Evolutionary conservation across 805 yeast genomes (phyloP).

Genomic region (Candida glaebosa): DNA sequence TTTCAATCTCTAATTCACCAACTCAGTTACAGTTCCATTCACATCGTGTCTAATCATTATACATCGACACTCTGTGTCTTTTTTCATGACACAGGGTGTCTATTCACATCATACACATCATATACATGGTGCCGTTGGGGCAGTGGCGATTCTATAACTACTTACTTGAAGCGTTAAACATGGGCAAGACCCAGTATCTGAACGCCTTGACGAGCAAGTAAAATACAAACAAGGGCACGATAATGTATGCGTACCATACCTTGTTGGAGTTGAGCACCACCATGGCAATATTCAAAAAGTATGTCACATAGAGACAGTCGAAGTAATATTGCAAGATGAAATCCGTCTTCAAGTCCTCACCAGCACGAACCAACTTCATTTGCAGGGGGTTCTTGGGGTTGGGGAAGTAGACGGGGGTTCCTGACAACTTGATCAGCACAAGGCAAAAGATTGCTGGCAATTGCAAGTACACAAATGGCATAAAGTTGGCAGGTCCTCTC

Average conservation of each 20-base stretch:
- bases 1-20: too few relatives aligned
- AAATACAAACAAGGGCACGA: conserved; percentile 50
- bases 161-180: neutral
- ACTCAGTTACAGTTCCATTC: too few relatives aligned
- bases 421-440: conserved; percentile 17
- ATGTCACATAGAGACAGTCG: conserved; percentile 65
- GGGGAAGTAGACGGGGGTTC: conserved; percentile 5
- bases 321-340: conserved; percentile 68
- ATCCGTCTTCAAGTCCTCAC: conserved; percentile 55
- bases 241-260: conserved; percentile 55
- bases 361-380: conserved; percentile 45
- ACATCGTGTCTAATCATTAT: too few relatives aligned
- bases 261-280: conserved; percentile 51
- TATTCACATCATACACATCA: too few relatives aligned
- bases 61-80: too few relatives aligned
- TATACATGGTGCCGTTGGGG: too few relatives aligned
- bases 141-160: too few relatives aligned
- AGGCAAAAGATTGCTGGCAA: neutral
- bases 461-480: conserved; percentile 27
- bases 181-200: neutral
- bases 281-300: conserved; percentile 54
- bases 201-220: conserved; percentile 36
- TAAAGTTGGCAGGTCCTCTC: conserved; percentile 44
- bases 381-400: conserved; percentile 3
- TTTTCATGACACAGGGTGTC: too few relatives aligned